Evolutionary conservation across 768 basidiomycete genomes (phyloP).

Genomic region (Mycena galericulata): DNA sequence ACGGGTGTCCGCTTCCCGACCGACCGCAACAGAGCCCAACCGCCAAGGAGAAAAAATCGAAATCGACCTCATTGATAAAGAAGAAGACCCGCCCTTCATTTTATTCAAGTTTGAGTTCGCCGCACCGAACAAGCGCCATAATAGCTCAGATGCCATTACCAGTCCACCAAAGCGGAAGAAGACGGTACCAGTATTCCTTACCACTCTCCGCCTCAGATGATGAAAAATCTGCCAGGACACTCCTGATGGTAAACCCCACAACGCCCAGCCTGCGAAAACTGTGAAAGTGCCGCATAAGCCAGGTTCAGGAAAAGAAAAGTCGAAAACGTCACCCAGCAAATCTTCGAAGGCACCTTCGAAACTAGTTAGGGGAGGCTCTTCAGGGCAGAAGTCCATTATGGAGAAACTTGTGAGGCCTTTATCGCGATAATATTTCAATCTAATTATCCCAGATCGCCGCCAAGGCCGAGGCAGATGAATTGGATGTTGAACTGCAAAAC

Average conservation of each 20-base stretch:
- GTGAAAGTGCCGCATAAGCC: too few species aligned
- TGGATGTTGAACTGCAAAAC: not conserved
- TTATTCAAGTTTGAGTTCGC: conserved; percentile 4
- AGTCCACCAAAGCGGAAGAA: not conserved
- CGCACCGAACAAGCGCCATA: not conserved
- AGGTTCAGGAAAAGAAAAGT: too few species aligned
- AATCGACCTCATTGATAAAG: conserved; percentile 2
- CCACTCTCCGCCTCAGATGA: not conserved
- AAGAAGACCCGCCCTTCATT: not conserved
- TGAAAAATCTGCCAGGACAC: not conserved
- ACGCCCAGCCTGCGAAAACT: too few species aligned
- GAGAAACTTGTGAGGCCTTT: not conserved
- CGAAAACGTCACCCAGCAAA: not conserved
- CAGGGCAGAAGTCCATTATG: not conserved
- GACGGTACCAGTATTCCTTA: not conserved
- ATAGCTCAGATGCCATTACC: not conserved
- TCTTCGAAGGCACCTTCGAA: not conserved
- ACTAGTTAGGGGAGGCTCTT: not conserved
- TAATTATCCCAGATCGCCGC: not conserved
- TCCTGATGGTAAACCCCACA: not conserved
- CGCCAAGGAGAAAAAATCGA: not conserved
- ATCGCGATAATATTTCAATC: not conserved
- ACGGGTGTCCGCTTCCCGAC: not conserved
- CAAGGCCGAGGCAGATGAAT: conserved; percentile 1
- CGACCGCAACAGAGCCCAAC: too few species aligned